A percentile compares a stretch with the other conserved stretches of the same genome.
These are phyloP conservation scores for Carpinus viminea DNA, from an alignment of 306 rosid genomes.

Conservation along the genomic window DNA sequence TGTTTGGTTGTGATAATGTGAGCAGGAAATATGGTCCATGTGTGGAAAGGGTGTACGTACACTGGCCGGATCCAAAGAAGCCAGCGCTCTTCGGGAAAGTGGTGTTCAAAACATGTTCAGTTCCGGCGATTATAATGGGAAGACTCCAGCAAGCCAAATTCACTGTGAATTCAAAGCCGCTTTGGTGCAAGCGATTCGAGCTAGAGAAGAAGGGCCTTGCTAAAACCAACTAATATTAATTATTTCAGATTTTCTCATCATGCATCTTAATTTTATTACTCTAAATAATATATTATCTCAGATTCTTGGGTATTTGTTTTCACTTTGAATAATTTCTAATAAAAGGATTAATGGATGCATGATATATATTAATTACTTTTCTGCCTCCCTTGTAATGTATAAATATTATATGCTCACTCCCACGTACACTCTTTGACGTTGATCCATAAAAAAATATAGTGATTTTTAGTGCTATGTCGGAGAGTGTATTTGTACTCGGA, in stretches of 20 bases:
- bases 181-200: conserved; percentile 1
- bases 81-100: conserved; percentile 7
- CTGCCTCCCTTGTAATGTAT: no score
- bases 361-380: no score
- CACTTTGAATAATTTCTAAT: background rate
- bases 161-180: background rate
- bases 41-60: conserved; percentile 1
- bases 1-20: background rate
- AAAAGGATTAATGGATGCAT: no score
- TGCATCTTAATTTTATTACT: background rate
- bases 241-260: background rate
- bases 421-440: no score
- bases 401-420: no score
- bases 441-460: no score
- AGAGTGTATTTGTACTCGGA: no score
- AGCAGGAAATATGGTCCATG: background rate
- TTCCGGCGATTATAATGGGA: background rate
- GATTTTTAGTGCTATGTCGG: no score
- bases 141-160: background rate
- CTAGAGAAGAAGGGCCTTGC: background rate
- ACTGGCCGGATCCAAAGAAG: background rate
- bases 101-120: background rate
- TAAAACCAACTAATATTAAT: background rate
- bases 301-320: background rate
- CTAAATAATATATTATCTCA: background rate